These are phyloP conservation scores for Paramecium primaurelia DNA, from an alignment of 73 alveolate species.

Conservation along the genomic window DNA sequence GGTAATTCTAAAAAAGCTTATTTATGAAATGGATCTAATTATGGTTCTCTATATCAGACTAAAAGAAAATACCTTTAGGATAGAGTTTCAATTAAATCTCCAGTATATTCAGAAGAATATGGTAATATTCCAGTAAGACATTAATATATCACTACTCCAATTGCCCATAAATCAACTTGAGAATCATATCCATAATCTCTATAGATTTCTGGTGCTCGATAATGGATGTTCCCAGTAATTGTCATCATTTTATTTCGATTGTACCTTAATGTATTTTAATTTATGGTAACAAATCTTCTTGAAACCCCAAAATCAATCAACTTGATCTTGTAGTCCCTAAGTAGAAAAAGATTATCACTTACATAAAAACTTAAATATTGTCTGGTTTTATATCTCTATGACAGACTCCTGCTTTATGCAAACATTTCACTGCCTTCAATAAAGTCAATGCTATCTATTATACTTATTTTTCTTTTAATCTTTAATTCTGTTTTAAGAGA, in stretches of 20 bases:
- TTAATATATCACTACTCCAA: conserved; percentile 14
- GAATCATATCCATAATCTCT: conserved; percentile 39
- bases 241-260: conserved; percentile 11
- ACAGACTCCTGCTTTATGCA: conserved; percentile 29
- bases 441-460: not conserved
- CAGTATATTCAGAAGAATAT: not conserved
- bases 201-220: conserved; percentile 44
- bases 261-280: conserved; percentile 35
- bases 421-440: not conserved
- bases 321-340: not conserved
- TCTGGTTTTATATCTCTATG: conserved; percentile 48
- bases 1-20: not conserved
- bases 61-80: not conserved
- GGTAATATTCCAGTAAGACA: conserved; percentile 32
- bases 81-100: not conserved
- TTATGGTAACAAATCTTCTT: conserved; percentile 25
- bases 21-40: not conserved
- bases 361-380: not conserved
- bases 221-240: conserved; percentile 7
- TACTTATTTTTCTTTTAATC: not conserved
- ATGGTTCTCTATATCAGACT: not conserved
- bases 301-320: conserved; percentile 46
- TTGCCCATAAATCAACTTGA: conserved; percentile 12
- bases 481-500: not conserved
- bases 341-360: not conserved